Evolutionary conservation across 2,329 filamentous ascomycete species (phyloP), one percentile per base, ranked within the genome.

Genomic region (Trichoderma arundinaceum): DNA sequence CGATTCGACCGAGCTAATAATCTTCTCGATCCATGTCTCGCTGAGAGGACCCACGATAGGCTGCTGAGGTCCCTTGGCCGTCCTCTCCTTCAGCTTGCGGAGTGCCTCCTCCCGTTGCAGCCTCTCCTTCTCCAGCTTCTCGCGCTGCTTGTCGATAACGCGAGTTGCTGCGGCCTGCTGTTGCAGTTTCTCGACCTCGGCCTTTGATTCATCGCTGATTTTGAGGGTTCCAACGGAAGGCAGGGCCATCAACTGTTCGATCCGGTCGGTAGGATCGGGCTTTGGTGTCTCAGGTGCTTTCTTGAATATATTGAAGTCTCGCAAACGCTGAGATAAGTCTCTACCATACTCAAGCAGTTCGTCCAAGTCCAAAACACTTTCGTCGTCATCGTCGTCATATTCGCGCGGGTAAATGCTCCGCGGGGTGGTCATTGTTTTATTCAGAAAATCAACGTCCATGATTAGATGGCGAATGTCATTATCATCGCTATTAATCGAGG

Each of bases 1-100:
- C 4, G 19, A n/a, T 6, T 32, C 17, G 13, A 64, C 22, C 2
- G 64, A 54, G 8, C 48, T 15, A 3, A 9, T 32, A 19, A 51
- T 41, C 41, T 28, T 58, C 28, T 58, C n/a, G 6, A 66, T 66
- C 75, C 76, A 78, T 15, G 70, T 57, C 4, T 67, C 51, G 38
- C 71, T 73, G n/a, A 78, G 67, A 8, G 72, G 70, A 5, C 67
- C 46, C 44, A 78, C 69, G 35, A 78, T 69, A 7, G 64, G 65
- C 58, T 70, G 68, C 17, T 41, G 61, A 44, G 61, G 61, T 19
- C 61, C 61, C 33, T 56, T 64, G 51, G 61, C 32, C 13, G 51
- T 73, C 70, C 10, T 67, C 69, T 46, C 69, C 69, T 41, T 69
- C 68, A 39, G 66, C 65, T 22, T 69, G 69, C 35, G 70, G 68